A percentile compares a stretch with the other conserved stretches of the same genome.
Evolutionary conservation across 352 stramenopile species (phyloP).

Genomic region (Chrysophaeum taylorii): DNA sequence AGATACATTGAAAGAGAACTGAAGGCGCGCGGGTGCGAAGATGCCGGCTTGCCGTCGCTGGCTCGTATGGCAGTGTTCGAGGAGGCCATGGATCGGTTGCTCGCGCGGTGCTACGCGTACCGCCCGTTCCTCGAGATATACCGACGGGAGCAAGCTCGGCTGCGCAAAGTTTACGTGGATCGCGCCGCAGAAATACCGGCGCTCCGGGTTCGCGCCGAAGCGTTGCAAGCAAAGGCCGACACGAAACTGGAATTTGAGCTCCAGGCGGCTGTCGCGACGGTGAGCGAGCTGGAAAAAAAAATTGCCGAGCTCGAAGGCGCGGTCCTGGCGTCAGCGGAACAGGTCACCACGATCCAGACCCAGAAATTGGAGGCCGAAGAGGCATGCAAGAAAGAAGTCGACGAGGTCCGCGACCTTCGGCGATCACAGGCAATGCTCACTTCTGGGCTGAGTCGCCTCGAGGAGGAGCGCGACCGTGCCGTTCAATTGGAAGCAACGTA

Average conservation of each 20-base stretch:
- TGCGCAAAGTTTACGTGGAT: neutral
- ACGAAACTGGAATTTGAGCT: neutral
- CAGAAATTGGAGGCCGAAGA: conserved; percentile 8
- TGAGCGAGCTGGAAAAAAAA: neutral
- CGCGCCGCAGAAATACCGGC: neutral
- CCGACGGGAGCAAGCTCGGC: neutral
- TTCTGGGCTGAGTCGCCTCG: too few species aligned
- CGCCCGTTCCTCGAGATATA: neutral
- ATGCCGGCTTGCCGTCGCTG: neutral
- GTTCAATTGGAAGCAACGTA: too few species aligned
- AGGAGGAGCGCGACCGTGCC: too few species aligned
- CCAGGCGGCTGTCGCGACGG: neutral
- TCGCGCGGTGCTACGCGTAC: neutral
- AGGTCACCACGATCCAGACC: neutral
- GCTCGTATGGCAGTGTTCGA: neutral
- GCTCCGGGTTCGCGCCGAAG: neutral
- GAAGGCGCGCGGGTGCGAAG: neutral
- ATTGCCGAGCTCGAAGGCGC: neutral
- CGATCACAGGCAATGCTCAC: too few species aligned
- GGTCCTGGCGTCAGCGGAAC: neutral
- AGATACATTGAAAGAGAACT: too few species aligned
- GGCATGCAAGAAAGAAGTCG: neutral
- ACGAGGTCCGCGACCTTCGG: too few species aligned
- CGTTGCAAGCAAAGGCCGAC: neutral
- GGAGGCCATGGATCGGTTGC: neutral